Base-by-base conservation (phyloP, 768 basidiomycete genomes). In the Hysterangium stoloniferum region DNA sequence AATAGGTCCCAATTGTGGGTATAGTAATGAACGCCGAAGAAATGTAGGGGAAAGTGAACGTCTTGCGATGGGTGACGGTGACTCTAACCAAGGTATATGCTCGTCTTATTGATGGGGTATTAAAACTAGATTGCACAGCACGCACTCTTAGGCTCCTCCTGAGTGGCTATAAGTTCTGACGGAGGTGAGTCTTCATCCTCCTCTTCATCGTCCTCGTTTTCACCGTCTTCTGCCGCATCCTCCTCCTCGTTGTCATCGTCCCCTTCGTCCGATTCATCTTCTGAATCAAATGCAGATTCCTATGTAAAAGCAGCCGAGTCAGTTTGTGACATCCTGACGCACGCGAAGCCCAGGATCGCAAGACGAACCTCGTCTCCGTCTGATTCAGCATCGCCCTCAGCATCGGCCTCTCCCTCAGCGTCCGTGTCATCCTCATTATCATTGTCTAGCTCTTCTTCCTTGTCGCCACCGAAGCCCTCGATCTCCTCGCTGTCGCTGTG, bases 331-430 rank as follows among this genome's bases (percentile, higher is more conserved):
- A n/a, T n/a, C n/a, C n/a, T n/a, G n/a, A n/a, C n/a, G n/a, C n/a
- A n/a, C n/a, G n/a, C 36, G 29, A 40, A 24, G 45, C 27, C 50
- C 35, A 55, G 48, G 52, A 29, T 28, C 31, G 7, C n/a, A 40
- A 58, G 56, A 70, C 80, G 57, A 63, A 87, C 86, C 63, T 86
- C 86, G 48, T 84, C 84, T 45, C 68, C 81, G 52, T 86, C 85
- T 0, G 81, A 78, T 5, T 70, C 81, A 11, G 22, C 52, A 15
- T 52, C 50, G 36, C 85, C 83, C 54, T 84, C 82, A 53, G 50
- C 65, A 50, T 55, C 61, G 57, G 72, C 67, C 17, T 70, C 71
- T 9, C 64, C 69, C 29, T 77, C 75, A 45, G 58, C 64, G 54
- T 81, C 72, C 12, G 74, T 78, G 38, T 78, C 82, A 27, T 83